Evolutionary conservation across 441 rosid genomes (phyloP).

Genomic region (Jatropha multifida): DNA sequence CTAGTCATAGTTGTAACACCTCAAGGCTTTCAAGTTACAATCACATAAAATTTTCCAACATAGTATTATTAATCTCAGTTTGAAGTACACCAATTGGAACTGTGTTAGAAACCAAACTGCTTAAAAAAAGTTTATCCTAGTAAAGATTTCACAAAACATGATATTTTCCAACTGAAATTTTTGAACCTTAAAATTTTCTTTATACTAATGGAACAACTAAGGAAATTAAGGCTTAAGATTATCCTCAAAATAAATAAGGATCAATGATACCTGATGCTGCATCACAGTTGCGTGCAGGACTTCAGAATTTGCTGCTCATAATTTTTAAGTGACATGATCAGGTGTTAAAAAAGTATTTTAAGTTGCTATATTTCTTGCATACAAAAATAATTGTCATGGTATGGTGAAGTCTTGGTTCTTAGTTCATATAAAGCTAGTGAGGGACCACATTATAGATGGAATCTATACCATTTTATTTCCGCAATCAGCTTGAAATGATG

Average conservation of each 20-base stretch:
- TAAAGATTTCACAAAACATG: neutral
- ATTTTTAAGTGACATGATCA: neutral
- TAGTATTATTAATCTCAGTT: neutral
- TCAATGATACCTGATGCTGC: neutral
- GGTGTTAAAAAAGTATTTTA: constrained; percentile 5
- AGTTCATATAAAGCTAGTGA: constrained; percentile 33
- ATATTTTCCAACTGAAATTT: neutral
- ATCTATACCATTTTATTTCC: constrained; percentile 37
- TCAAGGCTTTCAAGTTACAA: neutral
- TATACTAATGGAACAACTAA: neutral
- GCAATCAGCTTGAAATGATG: constrained; percentile 36
- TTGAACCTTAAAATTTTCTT: neutral
- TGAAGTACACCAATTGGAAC: neutral
- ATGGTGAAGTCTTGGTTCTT: constrained; percentile 30
- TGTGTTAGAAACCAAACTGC: neutral
- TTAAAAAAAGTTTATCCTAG: neutral
- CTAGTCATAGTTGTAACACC: neutral
- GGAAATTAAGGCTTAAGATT: neutral
- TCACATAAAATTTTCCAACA: neutral
- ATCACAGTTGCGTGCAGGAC: neutral
- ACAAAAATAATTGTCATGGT: constrained; percentile 11
- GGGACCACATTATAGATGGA: constrained; percentile 41
- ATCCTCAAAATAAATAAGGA: neutral
- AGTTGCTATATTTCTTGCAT: neutral
- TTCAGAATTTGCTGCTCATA: constrained; percentile 1